Conservation (phyloP, 768 basidiomycete species). For the Trichaptum fuscoviolaceum region DNA sequence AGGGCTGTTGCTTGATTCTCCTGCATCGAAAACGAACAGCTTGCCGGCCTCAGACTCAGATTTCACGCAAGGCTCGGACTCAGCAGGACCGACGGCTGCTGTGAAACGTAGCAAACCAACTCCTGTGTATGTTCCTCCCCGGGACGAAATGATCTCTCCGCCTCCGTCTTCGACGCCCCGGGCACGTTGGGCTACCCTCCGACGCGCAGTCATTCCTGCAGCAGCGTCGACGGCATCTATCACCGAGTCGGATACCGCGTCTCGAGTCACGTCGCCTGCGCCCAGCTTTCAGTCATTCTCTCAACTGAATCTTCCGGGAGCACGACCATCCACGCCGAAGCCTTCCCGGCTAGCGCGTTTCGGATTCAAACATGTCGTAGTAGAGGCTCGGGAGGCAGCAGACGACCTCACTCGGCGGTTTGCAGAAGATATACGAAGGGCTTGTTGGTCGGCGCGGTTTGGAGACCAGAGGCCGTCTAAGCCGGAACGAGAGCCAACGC, state of each 20-base stretch:
- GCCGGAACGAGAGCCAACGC: constrained; percentile 25
- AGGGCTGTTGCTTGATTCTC: background rate
- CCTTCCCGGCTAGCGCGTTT: constrained; percentile 43
- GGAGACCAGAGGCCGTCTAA: constrained; percentile 33
- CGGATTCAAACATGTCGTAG: constrained; percentile 61
- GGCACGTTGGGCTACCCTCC: background rate
- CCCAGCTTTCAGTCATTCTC: background rate
- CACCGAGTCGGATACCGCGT: background rate
- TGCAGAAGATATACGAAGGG: constrained; percentile 49
- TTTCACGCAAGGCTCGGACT: background rate
- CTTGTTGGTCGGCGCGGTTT: constrained; percentile 50
- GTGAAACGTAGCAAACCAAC: background rate
- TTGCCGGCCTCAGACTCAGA: background rate
- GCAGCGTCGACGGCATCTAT: background rate
- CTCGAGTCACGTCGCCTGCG: background rate
- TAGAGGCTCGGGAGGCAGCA: constrained; percentile 49
- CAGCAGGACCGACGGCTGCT: background rate
- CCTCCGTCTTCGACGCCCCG: background rate
- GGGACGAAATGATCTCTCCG: background rate
- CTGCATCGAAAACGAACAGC: background rate
- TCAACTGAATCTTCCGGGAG: background rate
- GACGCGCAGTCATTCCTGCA: background rate
- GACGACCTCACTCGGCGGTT: constrained; percentile 46
- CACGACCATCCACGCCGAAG: constrained; percentile 34
- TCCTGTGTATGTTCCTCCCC: background rate